Percentiles rank a stretch among this genome's conserved stretches.
phyloP scores from a whole-genome alignment of 1,139 yeast genomes.

The Geotrichum carabidarum region DNA sequence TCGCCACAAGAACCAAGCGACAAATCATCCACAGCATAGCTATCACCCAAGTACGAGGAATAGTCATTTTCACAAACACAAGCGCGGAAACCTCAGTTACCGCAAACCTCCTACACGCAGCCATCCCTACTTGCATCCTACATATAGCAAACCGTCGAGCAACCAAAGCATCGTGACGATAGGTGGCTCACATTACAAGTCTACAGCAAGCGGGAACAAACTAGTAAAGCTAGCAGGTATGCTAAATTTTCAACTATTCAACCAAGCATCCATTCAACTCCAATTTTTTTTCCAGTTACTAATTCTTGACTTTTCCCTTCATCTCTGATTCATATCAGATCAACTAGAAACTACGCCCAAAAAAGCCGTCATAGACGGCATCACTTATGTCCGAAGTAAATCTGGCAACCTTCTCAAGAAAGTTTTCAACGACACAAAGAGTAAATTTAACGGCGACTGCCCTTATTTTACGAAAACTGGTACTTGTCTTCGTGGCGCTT shows the following conservation, averaged over 20 bases:
- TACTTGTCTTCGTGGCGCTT: conserved; percentile 48
- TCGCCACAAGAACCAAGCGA: conserved; percentile 9
- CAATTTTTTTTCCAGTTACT: background rate
- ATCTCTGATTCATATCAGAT: background rate
- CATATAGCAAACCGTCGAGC: background rate
- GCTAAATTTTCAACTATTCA: conserved; percentile 1
- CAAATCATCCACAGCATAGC: background rate
- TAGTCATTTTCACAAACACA: background rate
- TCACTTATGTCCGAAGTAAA: conserved; percentile 30
- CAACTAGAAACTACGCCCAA: conserved; percentile 24
- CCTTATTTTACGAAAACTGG: conserved; percentile 37
- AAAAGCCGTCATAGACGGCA: conserved; percentile 29
- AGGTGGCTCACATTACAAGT: conserved; percentile 13
- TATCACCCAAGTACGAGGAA: background rate
- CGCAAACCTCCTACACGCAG: background rate
- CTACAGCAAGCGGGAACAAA: conserved; percentile 15
- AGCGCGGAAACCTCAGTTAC: background rate
- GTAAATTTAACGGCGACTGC: conserved; percentile 24
- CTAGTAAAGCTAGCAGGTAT: conserved; percentile 18
- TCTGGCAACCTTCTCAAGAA: conserved; percentile 29
- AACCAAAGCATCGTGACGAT: conserved; percentile 7
- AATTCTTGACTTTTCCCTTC: conserved; percentile 1
- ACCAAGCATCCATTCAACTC: background rate
- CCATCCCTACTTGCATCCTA: background rate
- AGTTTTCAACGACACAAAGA: conserved; percentile 17